phyloP scores from a whole-genome alignment of 1,139 yeast species.

The Lizanozyma gosingica region DNA sequence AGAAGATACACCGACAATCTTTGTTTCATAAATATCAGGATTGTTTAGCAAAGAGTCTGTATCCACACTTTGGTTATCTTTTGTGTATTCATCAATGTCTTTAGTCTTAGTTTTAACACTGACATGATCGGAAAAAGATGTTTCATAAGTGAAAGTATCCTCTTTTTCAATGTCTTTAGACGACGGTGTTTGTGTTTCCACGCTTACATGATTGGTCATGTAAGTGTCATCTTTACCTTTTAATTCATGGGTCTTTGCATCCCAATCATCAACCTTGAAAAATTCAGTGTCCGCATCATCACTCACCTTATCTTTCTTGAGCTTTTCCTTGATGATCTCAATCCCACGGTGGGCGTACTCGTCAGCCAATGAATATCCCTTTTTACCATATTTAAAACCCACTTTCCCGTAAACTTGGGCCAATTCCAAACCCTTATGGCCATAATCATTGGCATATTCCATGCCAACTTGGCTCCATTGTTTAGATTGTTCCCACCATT shows the following conservation, averaged over 20 bases:
- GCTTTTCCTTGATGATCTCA: slow-evolving; percentile 32
- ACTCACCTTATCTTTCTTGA: slow-evolving; percentile 26
- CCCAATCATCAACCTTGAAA: slow-evolving; percentile 21
- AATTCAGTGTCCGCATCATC: slow-evolving; percentile 19
- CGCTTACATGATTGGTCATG: slow-evolving; percentile 2
- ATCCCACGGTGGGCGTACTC: slow-evolving; percentile 15
- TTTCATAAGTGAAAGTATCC: neutral
- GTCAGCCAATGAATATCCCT: slow-evolving; percentile 9
- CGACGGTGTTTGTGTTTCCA: slow-evolving; percentile 1
- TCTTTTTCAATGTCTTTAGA: slow-evolving; percentile 3
- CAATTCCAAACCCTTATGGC: slow-evolving; percentile 13
- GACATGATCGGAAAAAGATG: slow-evolving; percentile 1
- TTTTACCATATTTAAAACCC: slow-evolving; percentile 1
- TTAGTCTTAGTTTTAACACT: slow-evolving; percentile 2
- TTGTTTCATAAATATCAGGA: neutral
- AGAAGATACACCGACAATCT: too few relatives aligned
- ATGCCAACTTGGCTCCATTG: slow-evolving; percentile 24
- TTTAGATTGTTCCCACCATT: neutral
- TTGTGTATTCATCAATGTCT: slow-evolving; percentile 1
- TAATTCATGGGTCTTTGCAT: slow-evolving; percentile 4
- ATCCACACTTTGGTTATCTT: neutral
- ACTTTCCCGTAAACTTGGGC: slow-evolving; percentile 20
- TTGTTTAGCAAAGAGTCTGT: neutral
- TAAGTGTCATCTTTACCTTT: slow-evolving; percentile 3
- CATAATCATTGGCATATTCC: slow-evolving; percentile 21